Percentiles rank a stretch among this genome's conserved stretches.
Evolutionary conservation across 225 moss, liverwort and hornwort species (phyloP).

Genomic region (Polytrichum commune): DNA sequence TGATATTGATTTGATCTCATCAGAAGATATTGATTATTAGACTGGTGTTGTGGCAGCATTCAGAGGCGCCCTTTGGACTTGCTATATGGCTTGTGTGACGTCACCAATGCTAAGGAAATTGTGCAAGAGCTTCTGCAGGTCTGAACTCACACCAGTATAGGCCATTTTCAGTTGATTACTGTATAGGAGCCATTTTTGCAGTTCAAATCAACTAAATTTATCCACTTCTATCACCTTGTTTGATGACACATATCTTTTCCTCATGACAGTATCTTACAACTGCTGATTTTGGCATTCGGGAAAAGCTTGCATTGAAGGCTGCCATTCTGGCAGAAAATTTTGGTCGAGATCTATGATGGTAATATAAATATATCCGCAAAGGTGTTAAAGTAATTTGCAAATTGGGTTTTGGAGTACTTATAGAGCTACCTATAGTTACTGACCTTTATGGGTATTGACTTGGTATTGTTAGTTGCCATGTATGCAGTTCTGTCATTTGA

Average conservation of each 20-base stretch:
- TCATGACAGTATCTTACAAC: constrained; percentile 80
- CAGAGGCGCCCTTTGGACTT: constrained; percentile 90
- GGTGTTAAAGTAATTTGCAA: too few species aligned
- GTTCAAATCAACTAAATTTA: too few species aligned
- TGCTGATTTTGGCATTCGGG: constrained; percentile 96
- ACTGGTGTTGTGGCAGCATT: constrained; percentile 55
- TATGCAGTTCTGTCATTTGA: too few species aligned
- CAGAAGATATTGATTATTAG: constrained; percentile 21
- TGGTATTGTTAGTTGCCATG: too few species aligned
- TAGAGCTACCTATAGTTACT: too few species aligned
- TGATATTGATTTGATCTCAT: neutral
- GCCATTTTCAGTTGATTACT: neutral
- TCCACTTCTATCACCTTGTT: neutral
- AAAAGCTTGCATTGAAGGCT: constrained; percentile 96
- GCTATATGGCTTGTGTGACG: constrained; percentile 95
- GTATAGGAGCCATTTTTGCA: neutral
- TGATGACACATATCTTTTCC: constrained; percentile 3
- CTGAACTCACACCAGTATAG: neutral
- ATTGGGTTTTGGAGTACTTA: too few species aligned
- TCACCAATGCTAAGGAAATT: constrained; percentile 88
- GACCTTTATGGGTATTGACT: too few species aligned
- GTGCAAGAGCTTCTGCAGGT: constrained; percentile 99
- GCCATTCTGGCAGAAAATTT: constrained; percentile 94
- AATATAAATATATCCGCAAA: constrained; percentile 5
- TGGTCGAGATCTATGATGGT: constrained; percentile 94